Conservation (phyloP, 371 early-diverging fungal genomes). For the Coemansia sp. region DNA sequence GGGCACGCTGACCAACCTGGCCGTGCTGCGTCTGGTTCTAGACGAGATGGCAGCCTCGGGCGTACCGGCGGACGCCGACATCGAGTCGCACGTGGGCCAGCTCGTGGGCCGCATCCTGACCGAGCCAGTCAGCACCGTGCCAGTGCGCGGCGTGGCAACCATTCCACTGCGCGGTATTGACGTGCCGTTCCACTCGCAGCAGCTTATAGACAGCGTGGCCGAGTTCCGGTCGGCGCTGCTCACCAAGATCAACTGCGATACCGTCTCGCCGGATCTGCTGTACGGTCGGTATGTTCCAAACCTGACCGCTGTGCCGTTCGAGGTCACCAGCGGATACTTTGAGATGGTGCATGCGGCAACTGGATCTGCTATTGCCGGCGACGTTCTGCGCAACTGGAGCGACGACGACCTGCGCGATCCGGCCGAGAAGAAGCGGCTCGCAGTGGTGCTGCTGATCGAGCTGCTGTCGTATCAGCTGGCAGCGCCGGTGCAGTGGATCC, state of each 20-base stretch:
- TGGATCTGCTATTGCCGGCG: no score
- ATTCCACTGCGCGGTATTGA: slow-evolving; percentile 94
- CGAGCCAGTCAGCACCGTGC: slow-evolving; percentile 52
- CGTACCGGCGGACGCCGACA: slow-evolving; percentile 55
- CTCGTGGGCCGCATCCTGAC: slow-evolving; percentile 72
- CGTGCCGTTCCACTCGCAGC: slow-evolving; percentile 95
- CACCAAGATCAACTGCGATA: slow-evolving; percentile 73
- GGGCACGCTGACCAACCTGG: no score
- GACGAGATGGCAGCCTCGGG: slow-evolving; percentile 61
- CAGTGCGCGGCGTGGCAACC: slow-evolving; percentile 85
- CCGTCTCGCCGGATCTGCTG: slow-evolving; percentile 77
- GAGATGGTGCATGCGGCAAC: no score
- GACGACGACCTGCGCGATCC: no score
- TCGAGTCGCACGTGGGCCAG: slow-evolving; percentile 58
- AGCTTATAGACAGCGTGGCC: slow-evolving; percentile 83
- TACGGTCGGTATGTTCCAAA: slow-evolving; percentile 90
- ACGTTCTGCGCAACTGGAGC: no score
- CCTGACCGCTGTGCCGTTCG: slow-evolving; percentile 88
- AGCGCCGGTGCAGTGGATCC: slow-evolving; percentile 93
- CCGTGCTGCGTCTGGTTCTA: slow-evolving; percentile 62
- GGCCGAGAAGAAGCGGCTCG: slow-evolving; percentile 5
- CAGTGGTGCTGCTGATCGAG: slow-evolving; percentile 70
- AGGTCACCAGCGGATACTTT: slow-evolving; percentile 58
- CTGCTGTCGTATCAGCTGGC: slow-evolving; percentile 90
- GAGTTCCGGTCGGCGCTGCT: slow-evolving; percentile 86